Base-by-base conservation (phyloP, 2,329 filamentous ascomycete species). In the Neofusicoccum kwambonambiense region DNA sequence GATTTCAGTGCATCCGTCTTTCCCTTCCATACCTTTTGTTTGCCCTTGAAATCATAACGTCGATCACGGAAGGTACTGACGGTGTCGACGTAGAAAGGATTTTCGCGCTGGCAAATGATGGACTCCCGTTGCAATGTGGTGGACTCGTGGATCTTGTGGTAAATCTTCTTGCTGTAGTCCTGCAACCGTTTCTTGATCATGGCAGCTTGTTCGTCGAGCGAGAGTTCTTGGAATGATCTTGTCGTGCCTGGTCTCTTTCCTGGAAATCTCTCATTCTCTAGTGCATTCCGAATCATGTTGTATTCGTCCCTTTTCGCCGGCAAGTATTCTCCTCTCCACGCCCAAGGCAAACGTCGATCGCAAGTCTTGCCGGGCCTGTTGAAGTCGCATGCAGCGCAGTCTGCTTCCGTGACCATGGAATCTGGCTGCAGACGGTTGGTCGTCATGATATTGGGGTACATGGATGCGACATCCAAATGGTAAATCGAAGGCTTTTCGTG, bases 401-500 rank as follows among this genome's bases (percentile, higher is more conserved):
- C 92, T 0, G 93, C 92, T 75, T 99, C 96, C 54, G 94, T 84
- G 62, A 99, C 96, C 93, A 99, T 96, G n/a, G 95, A 98, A 77
- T 99, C 95, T 0, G 95, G 95, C 71, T 99, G 95, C 52, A 99
- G 79, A 76, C 95, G 90, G 77, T 99, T 99, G 1, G 95, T 99
- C 1, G 96, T 99, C 96, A 99, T 99, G 76, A 99, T 99, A 78
- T 99, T 99, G 9, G 95, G 95, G 76, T 99, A 99, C 95, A 99
- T 99, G 66, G 95, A 97, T 17, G 95, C 95, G 65, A 99, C 96
- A 74, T 99, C 95, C 80, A 99, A 83, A 83, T 99, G 95, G 79
- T 99, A 99, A 69, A 99, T 99, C 37, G 96, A 86, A 4, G 95
- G 95, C 49, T 88, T 83, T 76, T 99, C 95, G 70, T 83, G 88